A percentile compares a stretch with the other conserved stretches of the same genome.
Conservation (phyloP, 208 protist species). For the Porcisia deanei region DNA sequence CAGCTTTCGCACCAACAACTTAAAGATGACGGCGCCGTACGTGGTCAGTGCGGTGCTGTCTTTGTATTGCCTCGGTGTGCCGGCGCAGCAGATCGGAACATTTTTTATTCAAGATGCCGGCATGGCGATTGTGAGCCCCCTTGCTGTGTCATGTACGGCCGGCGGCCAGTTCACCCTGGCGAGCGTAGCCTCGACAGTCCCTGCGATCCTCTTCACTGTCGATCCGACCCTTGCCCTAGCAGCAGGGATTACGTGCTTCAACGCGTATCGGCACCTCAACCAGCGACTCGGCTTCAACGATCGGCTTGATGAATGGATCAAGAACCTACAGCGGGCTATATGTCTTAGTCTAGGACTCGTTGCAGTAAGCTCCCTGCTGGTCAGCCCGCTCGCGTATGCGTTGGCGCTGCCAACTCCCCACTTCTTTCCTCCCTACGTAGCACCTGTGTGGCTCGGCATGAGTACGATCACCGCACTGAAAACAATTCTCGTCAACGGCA, state of each 20-base stretch:
- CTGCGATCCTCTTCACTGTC: conserved; percentile 27
- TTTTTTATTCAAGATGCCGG: conserved; percentile 42
- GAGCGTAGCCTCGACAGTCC: conserved; percentile 2
- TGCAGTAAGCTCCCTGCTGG: conserved; percentile 20
- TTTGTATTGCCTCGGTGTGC: conserved; percentile 60
- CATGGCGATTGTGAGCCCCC: conserved; percentile 35
- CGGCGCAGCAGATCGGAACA: conserved; percentile 53
- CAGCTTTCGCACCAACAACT: conserved; percentile 72
- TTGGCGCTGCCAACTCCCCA: conserved; percentile 12
- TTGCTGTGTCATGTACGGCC: conserved; percentile 21
- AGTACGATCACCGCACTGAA: conserved; percentile 42
- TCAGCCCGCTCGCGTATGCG: conserved; percentile 18
- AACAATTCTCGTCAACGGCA: conserved; percentile 56
- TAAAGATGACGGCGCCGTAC: conserved; percentile 67
- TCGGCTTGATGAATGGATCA: conserved; percentile 56
- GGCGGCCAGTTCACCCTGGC: conserved; percentile 3
- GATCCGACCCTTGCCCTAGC: conserved; percentile 70
- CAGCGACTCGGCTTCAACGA: conserved; percentile 74
- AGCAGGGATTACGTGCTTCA: conserved; percentile 54
- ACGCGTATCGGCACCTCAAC: conserved; percentile 47
- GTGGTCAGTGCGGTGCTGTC: conserved; percentile 26
- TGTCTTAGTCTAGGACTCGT: conserved; percentile 27
- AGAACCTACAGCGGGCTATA: conserved; percentile 20
- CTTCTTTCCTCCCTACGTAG: conserved; percentile 73
- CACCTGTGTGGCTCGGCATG: conserved; percentile 83